Conservation (phyloP, 2,329 filamentous ascomycete species). For the Aureobasidium sp. region DNA sequence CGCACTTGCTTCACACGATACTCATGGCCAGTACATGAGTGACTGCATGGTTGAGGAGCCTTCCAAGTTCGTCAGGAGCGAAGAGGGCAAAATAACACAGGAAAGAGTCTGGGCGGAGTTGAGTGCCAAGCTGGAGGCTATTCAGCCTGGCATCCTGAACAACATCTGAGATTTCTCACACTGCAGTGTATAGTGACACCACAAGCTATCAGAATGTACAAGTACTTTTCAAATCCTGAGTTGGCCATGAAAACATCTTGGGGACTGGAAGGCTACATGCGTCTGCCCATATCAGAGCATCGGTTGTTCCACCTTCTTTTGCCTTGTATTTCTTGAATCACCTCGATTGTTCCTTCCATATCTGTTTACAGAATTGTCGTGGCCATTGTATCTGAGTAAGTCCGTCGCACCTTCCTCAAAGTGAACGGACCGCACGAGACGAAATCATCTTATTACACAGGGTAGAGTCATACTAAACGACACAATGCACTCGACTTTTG, state of each 20-base stretch:
- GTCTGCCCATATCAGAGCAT: no score
- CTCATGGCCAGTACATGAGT: slow-evolving; percentile 33
- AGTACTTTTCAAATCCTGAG: no score
- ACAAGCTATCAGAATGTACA: no score
- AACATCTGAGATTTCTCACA: not conserved
- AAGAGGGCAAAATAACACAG: slow-evolving; percentile 29
- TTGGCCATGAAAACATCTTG: no score
- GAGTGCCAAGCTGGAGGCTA: slow-evolving; percentile 28
- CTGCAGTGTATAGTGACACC: not conserved
- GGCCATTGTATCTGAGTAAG: not conserved
- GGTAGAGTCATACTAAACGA: not conserved
- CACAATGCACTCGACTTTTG: not conserved
- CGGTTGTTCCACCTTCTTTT: not conserved
- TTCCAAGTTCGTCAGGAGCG: slow-evolving; percentile 26
- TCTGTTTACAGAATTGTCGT: not conserved
- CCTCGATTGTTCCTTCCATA: not conserved
- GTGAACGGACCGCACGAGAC: not conserved
- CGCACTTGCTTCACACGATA: slow-evolving; percentile 26
- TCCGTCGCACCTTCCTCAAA: not conserved
- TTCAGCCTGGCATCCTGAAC: slow-evolving; percentile 25
- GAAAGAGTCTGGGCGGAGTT: slow-evolving; percentile 33
- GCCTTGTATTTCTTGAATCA: not conserved
- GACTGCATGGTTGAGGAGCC: slow-evolving; percentile 26
- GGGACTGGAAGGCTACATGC: no score
- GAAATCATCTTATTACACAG: not conserved